Conservation (phyloP, 2,329 filamentous ascomycete genomes). For the Colletotrichum orchidophilum region DNA sequence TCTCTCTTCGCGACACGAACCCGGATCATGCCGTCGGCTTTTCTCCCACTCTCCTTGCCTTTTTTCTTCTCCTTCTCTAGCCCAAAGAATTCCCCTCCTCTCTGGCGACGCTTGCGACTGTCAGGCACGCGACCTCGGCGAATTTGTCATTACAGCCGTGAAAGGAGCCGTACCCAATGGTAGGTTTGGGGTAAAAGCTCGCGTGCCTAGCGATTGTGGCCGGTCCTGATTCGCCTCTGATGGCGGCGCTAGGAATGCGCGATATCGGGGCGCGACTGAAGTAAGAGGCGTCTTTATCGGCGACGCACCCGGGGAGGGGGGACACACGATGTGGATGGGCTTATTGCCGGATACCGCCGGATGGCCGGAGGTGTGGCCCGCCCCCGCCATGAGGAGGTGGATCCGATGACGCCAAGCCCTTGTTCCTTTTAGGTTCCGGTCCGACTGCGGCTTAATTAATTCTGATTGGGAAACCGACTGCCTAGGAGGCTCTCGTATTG, state of each 20-base stretch:
- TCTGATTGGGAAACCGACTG: slow-evolving; percentile 1
- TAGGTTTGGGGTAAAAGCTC: not conserved
- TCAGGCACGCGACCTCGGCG: not conserved
- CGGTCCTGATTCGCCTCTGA: not conserved
- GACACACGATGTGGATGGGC: not conserved
- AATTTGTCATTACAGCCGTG: not conserved
- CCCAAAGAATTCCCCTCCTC: not conserved
- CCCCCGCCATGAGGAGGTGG: not conserved
- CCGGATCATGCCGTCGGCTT: not conserved
- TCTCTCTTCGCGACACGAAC: not conserved
- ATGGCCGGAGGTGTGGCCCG: not conserved
- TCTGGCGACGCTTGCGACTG: not conserved
- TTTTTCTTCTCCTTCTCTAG: not conserved
- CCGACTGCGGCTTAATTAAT: not conserved
- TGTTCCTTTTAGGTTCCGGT: not conserved
- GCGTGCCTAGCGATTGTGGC: not conserved
- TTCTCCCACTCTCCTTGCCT: not conserved
- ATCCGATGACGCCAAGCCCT: not conserved
- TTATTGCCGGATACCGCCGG: not conserved
- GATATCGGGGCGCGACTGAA: not conserved
- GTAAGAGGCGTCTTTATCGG: not conserved
- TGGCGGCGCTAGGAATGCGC: not conserved
- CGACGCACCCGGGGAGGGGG: not conserved
- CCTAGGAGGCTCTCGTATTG: slow-evolving; percentile 15
- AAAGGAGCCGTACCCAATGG: not conserved